Evolutionary conservation across 2,329 filamentous ascomycete species (phyloP), one percentile per base, ranked within the genome.

Genomic region (Colletotrichum limetticola): DNA sequence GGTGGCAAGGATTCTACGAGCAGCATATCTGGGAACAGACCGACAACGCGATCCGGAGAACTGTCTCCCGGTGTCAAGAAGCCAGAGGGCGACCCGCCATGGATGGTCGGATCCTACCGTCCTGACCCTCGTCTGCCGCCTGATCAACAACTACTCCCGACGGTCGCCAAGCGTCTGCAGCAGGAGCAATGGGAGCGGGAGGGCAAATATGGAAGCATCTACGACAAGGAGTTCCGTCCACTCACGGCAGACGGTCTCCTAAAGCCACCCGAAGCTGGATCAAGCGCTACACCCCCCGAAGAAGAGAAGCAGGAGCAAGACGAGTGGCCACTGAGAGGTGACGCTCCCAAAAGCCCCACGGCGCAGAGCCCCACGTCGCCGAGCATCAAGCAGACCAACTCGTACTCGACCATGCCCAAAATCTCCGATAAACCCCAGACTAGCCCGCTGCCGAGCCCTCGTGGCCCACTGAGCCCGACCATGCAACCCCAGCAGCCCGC

Each of bases 171-270:
- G 78, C 90, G 94, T 68, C 88, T 98, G 82, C 94, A 97, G 81
- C 96, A 98, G 84, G 95, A 98, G 82, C 94, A 96, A 81, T 98
- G 95, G 95, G 95, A 97, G 83, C 94, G 92, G 77, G 94, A 98
- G 82, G 95, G 95, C 75, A 95, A 94, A 76, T 94, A 94, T 75
- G 95, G 95, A 4, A 94, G 91, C 72, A 88, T 93, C 30, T 98
- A 98, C 80, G 95, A 98, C 83, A 94, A 91, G 75, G 92, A 97
- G 72, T 97, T 98, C 84, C 91, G 93, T 22, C 92, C 95, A 6
- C 85, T 98, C 74, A 97, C 94, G 49, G 90, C 93, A 61, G 90
- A 93, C 58, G 83, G 85, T 4, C 85, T 89, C 75, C 78, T 83
- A 46, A 85, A 80, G 71, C 86, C 85, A 2, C 85, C 87, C 5